phyloP scores from a whole-genome alignment of 495 filamentous ascomycete genomes.

The Glutinoglossum americanum region DNA sequence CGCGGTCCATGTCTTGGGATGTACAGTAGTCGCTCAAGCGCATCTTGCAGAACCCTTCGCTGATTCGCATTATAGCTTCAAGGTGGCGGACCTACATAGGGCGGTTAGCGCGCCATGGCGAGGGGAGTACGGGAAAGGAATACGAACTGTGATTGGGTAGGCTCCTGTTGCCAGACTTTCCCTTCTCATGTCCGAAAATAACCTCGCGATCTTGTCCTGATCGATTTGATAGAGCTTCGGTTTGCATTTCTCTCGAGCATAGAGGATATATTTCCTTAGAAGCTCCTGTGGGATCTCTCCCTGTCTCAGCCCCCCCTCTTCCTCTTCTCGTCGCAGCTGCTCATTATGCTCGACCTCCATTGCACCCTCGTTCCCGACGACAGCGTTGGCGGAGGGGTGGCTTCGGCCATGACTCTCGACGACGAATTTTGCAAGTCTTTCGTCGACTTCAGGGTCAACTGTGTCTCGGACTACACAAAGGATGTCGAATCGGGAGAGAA shows the following conservation, averaged over 20 bases:
- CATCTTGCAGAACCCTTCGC: constrained; percentile 88
- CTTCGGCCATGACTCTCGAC: constrained; percentile 80
- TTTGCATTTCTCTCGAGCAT: constrained; percentile 71
- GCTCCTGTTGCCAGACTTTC: constrained; percentile 84
- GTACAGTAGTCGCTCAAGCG: constrained; percentile 83
- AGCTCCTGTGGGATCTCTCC: constrained; percentile 80
- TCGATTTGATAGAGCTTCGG: constrained; percentile 97
- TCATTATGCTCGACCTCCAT: constrained; percentile 14
- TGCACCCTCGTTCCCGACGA: constrained; percentile 25
- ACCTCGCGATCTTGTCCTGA: constrained; percentile 81
- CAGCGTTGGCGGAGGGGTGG: constrained; percentile 45
- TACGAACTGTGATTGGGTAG: constrained; percentile 87
- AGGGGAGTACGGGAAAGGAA: neutral
- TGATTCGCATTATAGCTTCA: constrained; percentile 90
- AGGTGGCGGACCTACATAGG: constrained; percentile 66
- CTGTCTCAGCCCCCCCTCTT: constrained; percentile 29
- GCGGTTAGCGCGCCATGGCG: neutral
- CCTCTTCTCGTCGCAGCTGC: neutral
- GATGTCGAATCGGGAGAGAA: constrained; percentile 96
- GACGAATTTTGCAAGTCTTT: constrained; percentile 85
- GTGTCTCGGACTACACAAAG: constrained; percentile 93
- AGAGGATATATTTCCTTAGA: constrained; percentile 91
- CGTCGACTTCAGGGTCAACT: constrained; percentile 91
- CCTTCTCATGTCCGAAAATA: constrained; percentile 91
- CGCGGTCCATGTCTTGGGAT: constrained; percentile 77